A percentile compares a stretch with the other conserved stretches of the same genome.
phyloP scores from a whole-genome alignment of 176 grass and related monocot genomes.

The Puya raimondii region DNA sequence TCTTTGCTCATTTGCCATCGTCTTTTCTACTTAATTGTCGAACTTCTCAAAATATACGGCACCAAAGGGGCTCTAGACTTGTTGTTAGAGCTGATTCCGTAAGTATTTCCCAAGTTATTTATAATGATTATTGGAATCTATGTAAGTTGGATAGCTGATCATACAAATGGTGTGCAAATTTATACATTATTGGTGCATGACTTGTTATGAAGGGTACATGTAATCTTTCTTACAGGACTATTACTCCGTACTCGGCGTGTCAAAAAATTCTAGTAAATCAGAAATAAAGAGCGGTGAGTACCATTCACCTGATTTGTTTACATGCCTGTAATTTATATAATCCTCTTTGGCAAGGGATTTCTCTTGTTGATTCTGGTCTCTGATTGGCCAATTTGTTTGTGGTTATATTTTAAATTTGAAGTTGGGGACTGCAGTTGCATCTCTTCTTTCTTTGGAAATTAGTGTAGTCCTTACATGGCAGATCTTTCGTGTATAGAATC shows the following conservation, averaged over 20 bases:
- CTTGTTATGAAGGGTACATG: not conserved
- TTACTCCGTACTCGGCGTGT: conserved; percentile 81
- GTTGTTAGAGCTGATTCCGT: conserved; percentile 83
- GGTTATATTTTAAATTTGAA: not conserved
- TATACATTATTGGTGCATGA: conserved; percentile 8
- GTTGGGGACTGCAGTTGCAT: not conserved
- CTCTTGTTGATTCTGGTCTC: not conserved
- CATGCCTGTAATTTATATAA: not conserved
- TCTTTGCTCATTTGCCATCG: conserved; percentile 20
- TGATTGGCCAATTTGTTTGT: not conserved
- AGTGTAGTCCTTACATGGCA: no score
- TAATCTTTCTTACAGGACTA: conserved; percentile 63
- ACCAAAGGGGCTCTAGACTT: conserved; percentile 51
- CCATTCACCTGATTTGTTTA: conserved; percentile 10
- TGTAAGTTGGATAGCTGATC: conserved; percentile 1
- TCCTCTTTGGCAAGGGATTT: not conserved
- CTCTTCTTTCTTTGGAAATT: not conserved
- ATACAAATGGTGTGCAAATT: conserved; percentile 6
- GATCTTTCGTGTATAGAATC: no score
- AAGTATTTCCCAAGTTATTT: conserved; percentile 25
- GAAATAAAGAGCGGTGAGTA: conserved; percentile 95
- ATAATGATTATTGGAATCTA: conserved; percentile 2
- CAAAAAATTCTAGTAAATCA: conserved; percentile 96
- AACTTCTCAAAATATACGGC: conserved; percentile 27
- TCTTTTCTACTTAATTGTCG: conserved; percentile 35